A percentile compares a stretch with the other conserved stretches of the same genome.
phyloP scores from a whole-genome alignment of 257 asterid genomes.

The Coffea eugenioides region DNA sequence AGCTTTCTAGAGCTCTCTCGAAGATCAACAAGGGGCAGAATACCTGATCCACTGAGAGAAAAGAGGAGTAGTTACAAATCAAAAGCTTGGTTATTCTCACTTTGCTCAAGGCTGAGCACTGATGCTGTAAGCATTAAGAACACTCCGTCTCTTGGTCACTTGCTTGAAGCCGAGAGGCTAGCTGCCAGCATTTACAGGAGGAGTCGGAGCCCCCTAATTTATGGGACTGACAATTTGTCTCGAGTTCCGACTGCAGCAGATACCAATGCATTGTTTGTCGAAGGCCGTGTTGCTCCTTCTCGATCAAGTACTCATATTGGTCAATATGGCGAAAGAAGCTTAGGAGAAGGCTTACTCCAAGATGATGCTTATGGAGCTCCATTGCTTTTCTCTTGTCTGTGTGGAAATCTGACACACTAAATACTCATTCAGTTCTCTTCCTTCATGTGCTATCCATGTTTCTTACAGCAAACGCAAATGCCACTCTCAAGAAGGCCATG shows the following conservation, averaged over 20 bases:
- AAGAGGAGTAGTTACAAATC: constrained; percentile 50
- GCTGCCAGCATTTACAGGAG: constrained; percentile 35
- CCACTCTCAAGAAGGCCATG: neutral
- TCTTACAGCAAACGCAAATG: neutral
- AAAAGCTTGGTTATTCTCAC: constrained; percentile 52
- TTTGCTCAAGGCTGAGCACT: constrained; percentile 61
- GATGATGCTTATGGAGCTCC: constrained; percentile 44
- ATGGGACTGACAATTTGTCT: constrained; percentile 49
- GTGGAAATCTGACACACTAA: constrained; percentile 48
- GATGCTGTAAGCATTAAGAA: constrained; percentile 55
- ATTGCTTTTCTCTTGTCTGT: constrained; percentile 50
- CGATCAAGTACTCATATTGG: constrained; percentile 18
- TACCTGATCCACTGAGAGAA: constrained; percentile 30
- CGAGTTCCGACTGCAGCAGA: constrained; percentile 23
- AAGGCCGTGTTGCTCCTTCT: constrained; percentile 49
- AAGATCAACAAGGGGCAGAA: constrained; percentile 56
- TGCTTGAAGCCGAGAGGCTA: constrained; percentile 65
- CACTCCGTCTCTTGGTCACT: constrained; percentile 59
- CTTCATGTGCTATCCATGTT: neutral
- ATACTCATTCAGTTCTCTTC: neutral
- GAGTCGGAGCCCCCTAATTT: constrained; percentile 22
- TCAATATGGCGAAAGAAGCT: constrained; percentile 20
- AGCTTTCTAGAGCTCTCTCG: constrained; percentile 58
- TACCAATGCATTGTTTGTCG: constrained; percentile 40
- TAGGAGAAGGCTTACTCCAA: constrained; percentile 34